phyloP scores from a whole-genome alignment of 2,329 filamentous ascomycete species.

The Talaromyces amestolkiae region DNA sequence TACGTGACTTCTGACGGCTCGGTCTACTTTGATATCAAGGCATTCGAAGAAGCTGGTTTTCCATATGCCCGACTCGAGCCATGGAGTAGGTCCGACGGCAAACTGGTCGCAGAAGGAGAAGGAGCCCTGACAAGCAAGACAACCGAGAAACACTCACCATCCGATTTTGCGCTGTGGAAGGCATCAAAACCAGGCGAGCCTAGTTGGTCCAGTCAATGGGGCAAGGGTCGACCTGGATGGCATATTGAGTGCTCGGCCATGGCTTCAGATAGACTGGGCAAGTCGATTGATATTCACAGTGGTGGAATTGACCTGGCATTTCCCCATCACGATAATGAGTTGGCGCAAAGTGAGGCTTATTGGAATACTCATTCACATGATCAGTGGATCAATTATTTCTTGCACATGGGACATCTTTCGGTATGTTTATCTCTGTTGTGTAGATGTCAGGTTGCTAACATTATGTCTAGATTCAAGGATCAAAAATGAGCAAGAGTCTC shows the following conservation, averaged over 20 bases:
- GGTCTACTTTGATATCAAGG: slow-evolving; percentile 88
- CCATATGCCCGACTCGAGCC: slow-evolving; percentile 82
- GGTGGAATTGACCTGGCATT: slow-evolving; percentile 89
- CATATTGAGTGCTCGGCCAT: slow-evolving; percentile 97
- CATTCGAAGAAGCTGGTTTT: slow-evolving; percentile 81
- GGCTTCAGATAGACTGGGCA: slow-evolving; percentile 83
- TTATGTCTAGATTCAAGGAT: slow-evolving; percentile 64
- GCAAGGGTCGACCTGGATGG: slow-evolving; percentile 85
- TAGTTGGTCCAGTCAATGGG: slow-evolving; percentile 85
- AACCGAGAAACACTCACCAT: slow-evolving; percentile 68
- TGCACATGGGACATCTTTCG: slow-evolving; percentile 90
- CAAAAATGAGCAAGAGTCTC: slow-evolving; percentile 92
- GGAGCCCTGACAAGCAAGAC: slow-evolving; percentile 66
- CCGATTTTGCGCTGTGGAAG: slow-evolving; percentile 94
- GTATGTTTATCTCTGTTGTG: neutral
- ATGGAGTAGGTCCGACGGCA: slow-evolving; percentile 79
- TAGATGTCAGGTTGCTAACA: neutral
- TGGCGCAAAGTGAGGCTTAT: slow-evolving; percentile 88
- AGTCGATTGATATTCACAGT: slow-evolving; percentile 86
- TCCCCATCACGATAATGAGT: slow-evolving; percentile 89
- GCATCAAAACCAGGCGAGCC: slow-evolving; percentile 88
- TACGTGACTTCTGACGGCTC: slow-evolving; percentile 75
- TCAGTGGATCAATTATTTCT: slow-evolving; percentile 93
- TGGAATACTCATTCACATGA: slow-evolving; percentile 53
- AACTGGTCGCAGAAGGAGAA: slow-evolving; percentile 83